A percentile compares a stretch with the other conserved stretches of the same genome.
These are phyloP conservation scores for Exobasidium cylindrosporum DNA, from an alignment of 1,284 basidiomycete species.

Conservation along the genomic window DNA sequence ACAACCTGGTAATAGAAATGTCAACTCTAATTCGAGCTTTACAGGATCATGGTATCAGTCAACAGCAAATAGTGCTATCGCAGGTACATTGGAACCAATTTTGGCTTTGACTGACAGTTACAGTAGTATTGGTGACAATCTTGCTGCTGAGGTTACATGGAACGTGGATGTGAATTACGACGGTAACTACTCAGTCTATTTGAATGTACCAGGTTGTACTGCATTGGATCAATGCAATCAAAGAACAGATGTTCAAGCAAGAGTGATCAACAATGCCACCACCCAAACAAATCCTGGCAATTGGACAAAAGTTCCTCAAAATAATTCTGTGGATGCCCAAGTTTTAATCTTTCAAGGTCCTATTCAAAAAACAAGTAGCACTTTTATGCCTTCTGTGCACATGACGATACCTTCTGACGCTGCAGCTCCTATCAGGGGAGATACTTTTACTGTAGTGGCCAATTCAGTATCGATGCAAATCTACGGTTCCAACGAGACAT, in stretches of 20 bases:
- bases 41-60: constrained; percentile 42
- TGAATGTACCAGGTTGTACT: constrained; percentile 82
- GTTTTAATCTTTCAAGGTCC: constrained; percentile 75
- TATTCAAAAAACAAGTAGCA: constrained; percentile 60
- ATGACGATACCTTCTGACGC: constrained; percentile 41
- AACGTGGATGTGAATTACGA: constrained; percentile 82
- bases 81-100: constrained; percentile 75
- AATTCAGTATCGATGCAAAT: constrained; percentile 58
- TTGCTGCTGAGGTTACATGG: constrained; percentile 76
- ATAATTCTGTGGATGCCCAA: constrained; percentile 66
- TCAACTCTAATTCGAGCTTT: constrained; percentile 32
- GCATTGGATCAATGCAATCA: constrained; percentile 73
- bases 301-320: constrained; percentile 64
- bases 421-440: constrained; percentile 65
- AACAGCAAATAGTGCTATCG: constrained; percentile 66
- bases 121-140: constrained; percentile 63
- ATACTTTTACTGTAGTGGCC: constrained; percentile 71
- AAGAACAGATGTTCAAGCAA: constrained; percentile 78
- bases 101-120: constrained; percentile 69
- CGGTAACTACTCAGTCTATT: constrained; percentile 78
- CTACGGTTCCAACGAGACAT: constrained; percentile 37
- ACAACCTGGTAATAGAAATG: constrained; percentile 37
- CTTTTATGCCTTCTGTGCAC: constrained; percentile 35
- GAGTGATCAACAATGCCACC: constrained; percentile 71
- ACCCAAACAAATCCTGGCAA: constrained; percentile 59